phyloP scores from a whole-genome alignment of 495 filamentous ascomycete genomes.

The Penicillium canescens region DNA sequence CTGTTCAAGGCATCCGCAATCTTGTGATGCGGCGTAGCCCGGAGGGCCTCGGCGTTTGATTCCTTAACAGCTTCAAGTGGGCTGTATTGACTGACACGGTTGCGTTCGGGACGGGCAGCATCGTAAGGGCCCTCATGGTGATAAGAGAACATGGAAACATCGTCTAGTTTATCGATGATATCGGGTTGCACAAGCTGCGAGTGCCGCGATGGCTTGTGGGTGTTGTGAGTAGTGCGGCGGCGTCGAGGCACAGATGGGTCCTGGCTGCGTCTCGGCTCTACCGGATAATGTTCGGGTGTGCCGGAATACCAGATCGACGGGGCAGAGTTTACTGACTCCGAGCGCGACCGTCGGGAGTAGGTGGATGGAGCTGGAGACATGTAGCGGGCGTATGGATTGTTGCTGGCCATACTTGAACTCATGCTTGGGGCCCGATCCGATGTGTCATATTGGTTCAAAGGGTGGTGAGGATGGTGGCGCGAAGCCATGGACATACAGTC shows the following conservation, averaged over 20 bases:
- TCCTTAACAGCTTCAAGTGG: slow-evolving; percentile 77
- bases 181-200: slow-evolving; percentile 70
- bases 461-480: slow-evolving; percentile 27
- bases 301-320: slow-evolving; percentile 32
- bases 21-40: slow-evolving; percentile 80
- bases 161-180: slow-evolving; percentile 78
- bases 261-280: slow-evolving; percentile 28
- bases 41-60: slow-evolving; percentile 75
- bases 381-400: slow-evolving; percentile 41
- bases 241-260: slow-evolving; percentile 17
- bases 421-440: slow-evolving; percentile 7
- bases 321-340: slow-evolving; percentile 25
- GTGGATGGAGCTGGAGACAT: slow-evolving; percentile 31
- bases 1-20: slow-evolving; percentile 70
- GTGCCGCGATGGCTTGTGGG: slow-evolving; percentile 50
- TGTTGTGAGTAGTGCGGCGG: slow-evolving; percentile 17
- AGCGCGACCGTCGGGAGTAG: slow-evolving; percentile 24
- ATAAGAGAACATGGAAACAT: slow-evolving; percentile 59
- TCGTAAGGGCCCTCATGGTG: slow-evolving; percentile 96
- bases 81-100: slow-evolving; percentile 58
- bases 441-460: slow-evolving; percentile 14
- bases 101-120: slow-evolving; percentile 72
- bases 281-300: slow-evolving; percentile 32
- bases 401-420: slow-evolving; percentile 24
- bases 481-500: slow-evolving; percentile 28